Conservation (phyloP, 1,284 basidiomycete genomes). For the Moesziomyces sp. region DNA sequence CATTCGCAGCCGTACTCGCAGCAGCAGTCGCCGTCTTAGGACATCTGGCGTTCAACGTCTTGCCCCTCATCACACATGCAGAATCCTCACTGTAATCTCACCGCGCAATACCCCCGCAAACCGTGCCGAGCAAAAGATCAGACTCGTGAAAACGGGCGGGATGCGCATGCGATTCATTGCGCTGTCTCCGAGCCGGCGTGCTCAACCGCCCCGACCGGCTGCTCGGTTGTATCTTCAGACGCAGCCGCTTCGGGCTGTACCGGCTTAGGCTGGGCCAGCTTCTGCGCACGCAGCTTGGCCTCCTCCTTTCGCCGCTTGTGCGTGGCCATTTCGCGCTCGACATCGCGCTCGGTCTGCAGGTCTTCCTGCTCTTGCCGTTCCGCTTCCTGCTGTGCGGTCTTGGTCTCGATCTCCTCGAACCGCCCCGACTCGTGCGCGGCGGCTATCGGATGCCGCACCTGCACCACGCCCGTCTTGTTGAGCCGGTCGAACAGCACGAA, state of each 20-base stretch:
- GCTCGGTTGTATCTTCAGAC: too few relatives aligned
- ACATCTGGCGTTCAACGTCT: too few relatives aligned
- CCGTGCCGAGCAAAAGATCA: too few relatives aligned
- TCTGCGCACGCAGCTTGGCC: constrained; percentile 24
- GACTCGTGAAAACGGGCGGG: too few relatives aligned
- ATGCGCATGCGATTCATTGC: too few relatives aligned
- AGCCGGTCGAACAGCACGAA: constrained; percentile 60
- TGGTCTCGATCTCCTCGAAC: constrained; percentile 42
- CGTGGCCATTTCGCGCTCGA: constrained; percentile 37
- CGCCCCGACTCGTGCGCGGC: constrained; percentile 31
- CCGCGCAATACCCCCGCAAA: too few relatives aligned
- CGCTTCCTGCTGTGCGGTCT: constrained; percentile 25
- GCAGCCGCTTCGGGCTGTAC: too few relatives aligned
- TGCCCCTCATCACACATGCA: too few relatives aligned
- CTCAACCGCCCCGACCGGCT: not conserved
- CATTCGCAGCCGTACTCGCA: too few relatives aligned
- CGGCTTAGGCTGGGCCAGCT: constrained; percentile 4
- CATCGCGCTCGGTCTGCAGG: constrained; percentile 32
- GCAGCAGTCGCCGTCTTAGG: too few relatives aligned
- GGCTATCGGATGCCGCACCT: constrained; percentile 50
- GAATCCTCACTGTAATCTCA: too few relatives aligned
- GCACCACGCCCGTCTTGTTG: constrained; percentile 55
- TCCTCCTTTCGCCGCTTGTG: constrained; percentile 37
- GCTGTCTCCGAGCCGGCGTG: not conserved
- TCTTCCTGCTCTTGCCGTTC: constrained; percentile 32